Evolutionary conservation across 1,284 basidiomycete genomes (phyloP).

Genomic region (Cutaneotrichosporon sp.): DNA sequence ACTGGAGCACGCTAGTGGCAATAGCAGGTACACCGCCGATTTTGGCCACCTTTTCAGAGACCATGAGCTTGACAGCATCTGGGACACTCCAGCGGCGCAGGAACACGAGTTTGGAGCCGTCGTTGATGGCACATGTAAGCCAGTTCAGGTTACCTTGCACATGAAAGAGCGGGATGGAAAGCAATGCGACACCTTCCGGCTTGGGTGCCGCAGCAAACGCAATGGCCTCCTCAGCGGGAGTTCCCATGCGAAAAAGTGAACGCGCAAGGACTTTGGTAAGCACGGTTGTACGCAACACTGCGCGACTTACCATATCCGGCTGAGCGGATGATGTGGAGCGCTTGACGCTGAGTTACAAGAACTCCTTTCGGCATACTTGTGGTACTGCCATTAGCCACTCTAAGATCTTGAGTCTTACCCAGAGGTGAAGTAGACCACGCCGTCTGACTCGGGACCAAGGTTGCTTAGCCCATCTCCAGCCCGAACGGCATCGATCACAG

Average conservation of each 20-base stretch:
- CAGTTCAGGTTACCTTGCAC: conserved; percentile 41
- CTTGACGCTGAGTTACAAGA: conserved; percentile 40
- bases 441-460: conserved; percentile 37
- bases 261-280: conserved; percentile 14
- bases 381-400: conserved; percentile 17
- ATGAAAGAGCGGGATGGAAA: conserved; percentile 44
- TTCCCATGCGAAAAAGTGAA: conserved; percentile 32
- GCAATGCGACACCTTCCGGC: conserved; percentile 15
- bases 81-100: conserved; percentile 33
- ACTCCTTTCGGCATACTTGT: conserved; percentile 41
- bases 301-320: conserved; percentile 21
- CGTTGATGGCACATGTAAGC: conserved; percentile 37
- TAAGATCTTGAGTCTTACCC: conserved; percentile 12
- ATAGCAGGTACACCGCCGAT: conserved; percentile 44
- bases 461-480: conserved; percentile 12
- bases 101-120: conserved; percentile 37
- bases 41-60: conserved; percentile 30
- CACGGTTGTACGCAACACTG: neutral
- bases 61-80: conserved; percentile 31
- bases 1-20: conserved; percentile 32
- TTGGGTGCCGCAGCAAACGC: conserved; percentile 11
- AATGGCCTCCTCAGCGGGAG: conserved; percentile 11
- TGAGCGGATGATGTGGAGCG: conserved; percentile 23
- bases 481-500: conserved; percentile 1
- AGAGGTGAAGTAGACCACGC: conserved; percentile 40